Evolutionary conservation across 2,329 filamentous ascomycete species (phyloP), one percentile per base, ranked within the genome.

Genomic region (Aspergillus proliferans): DNA sequence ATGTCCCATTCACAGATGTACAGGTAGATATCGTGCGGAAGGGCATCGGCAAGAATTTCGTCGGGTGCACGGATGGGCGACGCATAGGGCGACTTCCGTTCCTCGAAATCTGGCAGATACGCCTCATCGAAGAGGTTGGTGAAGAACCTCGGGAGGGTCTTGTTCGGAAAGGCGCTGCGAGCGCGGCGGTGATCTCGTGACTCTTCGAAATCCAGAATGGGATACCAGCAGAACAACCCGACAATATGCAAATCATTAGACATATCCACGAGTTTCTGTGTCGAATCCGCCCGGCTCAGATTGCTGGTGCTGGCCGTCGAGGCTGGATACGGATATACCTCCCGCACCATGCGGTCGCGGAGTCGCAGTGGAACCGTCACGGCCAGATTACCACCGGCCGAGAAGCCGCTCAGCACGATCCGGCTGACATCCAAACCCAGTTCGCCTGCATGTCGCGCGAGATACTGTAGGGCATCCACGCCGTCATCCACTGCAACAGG

Each of bases 1-100:
- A 84, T 84, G 59, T 85, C 82, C 78, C 79, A 84, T 61, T 85
- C 82, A 61, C 82, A 84, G 40, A 80, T 78, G 59, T 79, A 81
- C 55, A 84, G 66, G 49, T 82, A 80, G 43, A 84, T 76, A 50
- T 83, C 76, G n/a, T 77, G 69, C 0, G 82, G 82, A 1, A 85
- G 63, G 2, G 72, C 73, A 19, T 74, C 72, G 24, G 64, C 59
- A n/a, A 85, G 72, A 58, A 81, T 74, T 24, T 72, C 64, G 18
- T 76, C 72, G 0, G 77, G 71, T 1, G 82, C 81, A 8, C 79
- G 74, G 28, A 78, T 78, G 0, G 82, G 82, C 6, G 74, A 79
- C 1, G 83, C 76, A 66, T 78, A 84, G 1, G 82, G 80, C 8
- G 80, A 79, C 41, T 72, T 64, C 47, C 81, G 77, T 45, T 76